Conservation (phyloP, 2,329 filamentous ascomycete species). For the Pseudogymnoascus sp. region DNA sequence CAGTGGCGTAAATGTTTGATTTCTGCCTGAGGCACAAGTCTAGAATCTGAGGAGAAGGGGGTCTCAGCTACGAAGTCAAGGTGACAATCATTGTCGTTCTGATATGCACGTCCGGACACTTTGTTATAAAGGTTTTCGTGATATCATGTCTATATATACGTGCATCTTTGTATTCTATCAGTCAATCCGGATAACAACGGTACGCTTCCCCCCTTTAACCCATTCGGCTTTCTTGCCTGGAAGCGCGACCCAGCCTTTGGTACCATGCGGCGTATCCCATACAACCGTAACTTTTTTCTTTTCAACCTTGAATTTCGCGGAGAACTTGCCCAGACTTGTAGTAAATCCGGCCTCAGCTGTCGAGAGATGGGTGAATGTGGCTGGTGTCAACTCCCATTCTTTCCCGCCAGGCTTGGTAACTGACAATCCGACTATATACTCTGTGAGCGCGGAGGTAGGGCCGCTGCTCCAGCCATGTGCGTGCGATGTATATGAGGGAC, state of each 20-base stretch:
- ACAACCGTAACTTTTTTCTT: conserved; percentile 16
- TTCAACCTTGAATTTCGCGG: conserved; percentile 21
- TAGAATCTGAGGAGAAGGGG: not conserved
- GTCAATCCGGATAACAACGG: not conserved
- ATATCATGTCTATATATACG: not conserved
- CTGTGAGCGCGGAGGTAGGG: conserved; percentile 39
- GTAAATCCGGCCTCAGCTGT: conserved; percentile 35
- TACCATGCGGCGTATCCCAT: not conserved
- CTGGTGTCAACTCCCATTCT: conserved; percentile 33
- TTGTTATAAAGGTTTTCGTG: not conserved
- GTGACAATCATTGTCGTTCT: not conserved
- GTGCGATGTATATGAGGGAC: conserved; percentile 40
- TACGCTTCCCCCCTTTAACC: not conserved
- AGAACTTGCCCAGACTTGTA: conserved; percentile 33
- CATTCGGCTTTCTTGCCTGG: not conserved
- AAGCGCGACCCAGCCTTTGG: not conserved
- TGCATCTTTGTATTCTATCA: not conserved
- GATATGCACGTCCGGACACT: not conserved
- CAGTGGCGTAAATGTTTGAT: too few relatives aligned
- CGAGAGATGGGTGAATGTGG: conserved; percentile 32
- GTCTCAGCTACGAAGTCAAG: not conserved
- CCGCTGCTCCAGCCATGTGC: conserved; percentile 44
- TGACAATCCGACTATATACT: conserved; percentile 36
- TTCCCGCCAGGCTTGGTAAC: conserved; percentile 31
- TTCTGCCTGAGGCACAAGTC: not conserved